These are phyloP conservation scores for Sutorius australiensis DNA, from an alignment of 768 basidiomycete species.

Conservation along the genomic window DNA sequence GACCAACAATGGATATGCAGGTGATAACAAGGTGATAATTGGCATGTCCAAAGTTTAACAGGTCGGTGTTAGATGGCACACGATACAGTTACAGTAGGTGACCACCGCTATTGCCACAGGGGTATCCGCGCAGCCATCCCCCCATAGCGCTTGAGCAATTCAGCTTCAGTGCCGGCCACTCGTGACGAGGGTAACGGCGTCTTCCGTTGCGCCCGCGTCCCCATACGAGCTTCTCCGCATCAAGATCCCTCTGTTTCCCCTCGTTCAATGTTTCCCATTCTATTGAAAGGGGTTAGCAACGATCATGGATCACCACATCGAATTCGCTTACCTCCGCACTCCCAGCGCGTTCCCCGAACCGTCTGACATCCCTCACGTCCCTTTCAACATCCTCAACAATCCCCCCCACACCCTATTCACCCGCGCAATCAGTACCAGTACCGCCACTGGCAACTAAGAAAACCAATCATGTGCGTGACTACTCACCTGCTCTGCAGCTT, in stretches of 20 bases:
- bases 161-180: background rate
- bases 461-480: too few species aligned
- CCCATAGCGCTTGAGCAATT: background rate
- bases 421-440: background rate
- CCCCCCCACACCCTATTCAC: slow-evolving; percentile 2
- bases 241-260: background rate
- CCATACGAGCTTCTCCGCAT: background rate
- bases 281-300: background rate
- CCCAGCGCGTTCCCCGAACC: background rate
- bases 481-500: slow-evolving; percentile 12
- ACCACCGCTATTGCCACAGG: background rate
- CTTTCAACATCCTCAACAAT: slow-evolving; percentile 4
- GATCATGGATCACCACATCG: background rate
- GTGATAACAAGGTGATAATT: too few species aligned
- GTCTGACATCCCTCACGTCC: background rate
- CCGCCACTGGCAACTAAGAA: too few species aligned
- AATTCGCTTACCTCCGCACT: background rate
- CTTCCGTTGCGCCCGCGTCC: background rate
- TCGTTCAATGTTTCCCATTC: background rate
- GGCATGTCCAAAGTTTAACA: background rate
- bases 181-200: background rate
- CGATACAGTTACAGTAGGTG: background rate
- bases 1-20: background rate
- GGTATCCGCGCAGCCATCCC: background rate
- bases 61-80: background rate